Percentiles rank a stretch among this genome's conserved stretches.
Evolutionary conservation across 768 basidiomycete species (phyloP).

Genomic region (Kwoniella heveanensis): DNA sequence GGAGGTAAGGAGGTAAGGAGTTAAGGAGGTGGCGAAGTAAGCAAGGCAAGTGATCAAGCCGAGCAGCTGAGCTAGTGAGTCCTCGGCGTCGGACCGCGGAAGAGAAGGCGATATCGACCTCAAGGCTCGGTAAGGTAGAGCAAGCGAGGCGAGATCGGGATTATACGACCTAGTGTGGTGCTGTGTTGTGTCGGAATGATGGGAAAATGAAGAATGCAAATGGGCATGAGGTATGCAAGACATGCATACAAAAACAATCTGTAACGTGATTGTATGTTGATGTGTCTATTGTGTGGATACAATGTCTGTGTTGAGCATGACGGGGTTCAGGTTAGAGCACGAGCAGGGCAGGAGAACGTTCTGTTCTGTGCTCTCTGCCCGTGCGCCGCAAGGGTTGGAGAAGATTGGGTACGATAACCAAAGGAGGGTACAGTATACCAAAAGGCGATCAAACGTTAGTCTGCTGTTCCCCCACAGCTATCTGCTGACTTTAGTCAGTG

Average conservation of each 20-base stretch:
- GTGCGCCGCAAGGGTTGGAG: not conserved
- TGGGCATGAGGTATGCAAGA: not conserved
- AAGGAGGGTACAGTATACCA: not conserved
- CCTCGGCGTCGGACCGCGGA: not conserved
- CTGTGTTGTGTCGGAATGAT: not conserved
- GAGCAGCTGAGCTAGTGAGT: not conserved
- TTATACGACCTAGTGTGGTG: not conserved
- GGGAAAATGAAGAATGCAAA: not conserved
- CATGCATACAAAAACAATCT: not conserved
- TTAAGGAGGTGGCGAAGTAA: no score
- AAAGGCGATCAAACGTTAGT: not conserved
- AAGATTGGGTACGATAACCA: not conserved
- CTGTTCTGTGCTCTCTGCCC: not conserved
- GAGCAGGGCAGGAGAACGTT: not conserved
- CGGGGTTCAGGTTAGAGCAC: not conserved
- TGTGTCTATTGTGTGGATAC: not conserved
- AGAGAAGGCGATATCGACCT: not conserved
- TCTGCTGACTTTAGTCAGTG: no score
- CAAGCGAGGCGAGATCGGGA: not conserved
- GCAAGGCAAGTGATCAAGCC: not conserved
- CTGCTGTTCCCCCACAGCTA: not conserved
- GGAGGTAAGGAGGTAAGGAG: not conserved
- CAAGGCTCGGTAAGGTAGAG: no score
- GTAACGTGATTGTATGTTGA: constrained; percentile 1
- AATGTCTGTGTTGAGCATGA: not conserved